Base-by-base conservation (phyloP, 2,329 filamentous ascomycete genomes). In the Didymella glomerata region DNA sequence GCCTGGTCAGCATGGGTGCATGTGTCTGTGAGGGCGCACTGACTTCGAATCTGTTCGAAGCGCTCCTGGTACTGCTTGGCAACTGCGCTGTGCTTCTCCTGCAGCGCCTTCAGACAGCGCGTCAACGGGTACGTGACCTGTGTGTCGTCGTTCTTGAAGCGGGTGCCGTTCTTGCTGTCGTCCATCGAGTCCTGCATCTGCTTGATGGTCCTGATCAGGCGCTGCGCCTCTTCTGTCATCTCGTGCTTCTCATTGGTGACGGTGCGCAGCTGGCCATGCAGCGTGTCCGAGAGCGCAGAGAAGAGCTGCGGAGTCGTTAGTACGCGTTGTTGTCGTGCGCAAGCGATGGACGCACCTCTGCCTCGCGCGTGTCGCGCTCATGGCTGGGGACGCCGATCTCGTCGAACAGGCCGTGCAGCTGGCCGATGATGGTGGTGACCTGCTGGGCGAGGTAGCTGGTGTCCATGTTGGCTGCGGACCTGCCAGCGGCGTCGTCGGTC, bases 341-440 rank as follows among this genome's bases (percentile, higher is more conserved):
- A 18, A 13, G 2, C 34, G 32, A 4, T 24, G 40, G 22, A 53
- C 60, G 60, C 82, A 96, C 93, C 88, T 97, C 92, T 75, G 91
- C 86, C 76, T 98, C 94, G 71, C 95, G 86, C 48, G 87, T 85
- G 75, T 98, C 93, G 73, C 95, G 90, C 78, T 98, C 95, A 87
- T 97, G 93, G 72, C 83, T 88, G 27, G 94, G 87, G n/a, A 99
- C 91, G 59, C 95, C 95, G 73, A 99, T 99, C 76, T 99, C 94
- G 77, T 99, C 95, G 74, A 97, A 99, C 57, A 98, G 86, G 66
- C 90, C 91, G 79, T 98, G 94, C 61, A 99, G 86, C 80, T 97
- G 93, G 78, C 87, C 88, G 76, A 98, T 93, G 75, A 97, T 97
- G 72, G 87, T 92, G 68, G 92, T 95, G 80, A 99, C 92, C 86